Conservation (phyloP, 139 green algal species). For the Zygnema circumcarinatum region DNA sequence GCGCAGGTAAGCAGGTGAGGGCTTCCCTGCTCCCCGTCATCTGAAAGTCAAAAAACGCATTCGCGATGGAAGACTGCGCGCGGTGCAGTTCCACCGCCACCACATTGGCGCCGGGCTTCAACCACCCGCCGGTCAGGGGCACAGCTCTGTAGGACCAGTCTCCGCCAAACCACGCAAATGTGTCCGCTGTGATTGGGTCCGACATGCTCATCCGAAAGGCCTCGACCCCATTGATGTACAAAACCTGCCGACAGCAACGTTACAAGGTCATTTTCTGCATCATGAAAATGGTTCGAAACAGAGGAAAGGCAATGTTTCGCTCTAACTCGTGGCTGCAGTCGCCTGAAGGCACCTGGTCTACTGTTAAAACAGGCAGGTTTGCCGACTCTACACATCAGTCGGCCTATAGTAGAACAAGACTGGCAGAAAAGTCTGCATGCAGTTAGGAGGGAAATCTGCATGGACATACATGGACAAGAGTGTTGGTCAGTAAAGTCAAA, state of each 20-base stretch:
- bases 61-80: neutral
- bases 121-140: neutral
- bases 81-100: conserved; percentile 9
- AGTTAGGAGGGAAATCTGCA: too few species aligned
- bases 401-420: too few species aligned
- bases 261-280: too few species aligned
- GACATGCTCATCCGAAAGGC: conserved; percentile 22
- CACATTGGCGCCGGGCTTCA: conserved; percentile 17
- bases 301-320: too few species aligned
- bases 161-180: neutral
- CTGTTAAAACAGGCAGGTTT: too few species aligned
- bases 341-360: too few species aligned
- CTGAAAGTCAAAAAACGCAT: conserved; percentile 1
- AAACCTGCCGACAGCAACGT: neutral
- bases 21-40: neutral
- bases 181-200: neutral
- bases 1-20: neutral
- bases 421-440: too few species aligned
- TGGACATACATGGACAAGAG: too few species aligned
- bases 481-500: too few species aligned
- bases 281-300: too few species aligned
- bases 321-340: too few species aligned
- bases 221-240: conserved; percentile 42
- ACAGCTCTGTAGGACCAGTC: neutral
- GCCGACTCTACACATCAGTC: too few species aligned